Percentiles rank a stretch among this genome's conserved stretches.
These are phyloP conservation scores for Termitomyces heimii DNA, from an alignment of 768 basidiomycete genomes.

Conservation along the genomic window DNA sequence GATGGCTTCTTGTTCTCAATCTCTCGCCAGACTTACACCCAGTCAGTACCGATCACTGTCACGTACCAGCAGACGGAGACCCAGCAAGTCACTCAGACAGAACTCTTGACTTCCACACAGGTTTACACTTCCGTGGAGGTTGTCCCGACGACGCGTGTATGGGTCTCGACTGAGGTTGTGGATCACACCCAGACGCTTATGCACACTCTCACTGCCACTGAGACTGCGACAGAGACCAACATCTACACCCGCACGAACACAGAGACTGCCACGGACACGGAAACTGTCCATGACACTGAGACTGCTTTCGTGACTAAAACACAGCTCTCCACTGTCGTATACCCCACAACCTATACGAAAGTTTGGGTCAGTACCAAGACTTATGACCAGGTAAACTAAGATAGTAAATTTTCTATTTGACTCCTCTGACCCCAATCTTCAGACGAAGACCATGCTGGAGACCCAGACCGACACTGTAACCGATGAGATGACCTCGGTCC, in stretches of 20 bases:
- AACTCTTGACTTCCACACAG: conserved; percentile 35
- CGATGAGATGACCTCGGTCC: conserved; percentile 45
- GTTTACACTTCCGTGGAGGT: conserved; percentile 47
- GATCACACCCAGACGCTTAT: conserved; percentile 52
- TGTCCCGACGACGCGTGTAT: conserved; percentile 59
- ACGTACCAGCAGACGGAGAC: conserved; percentile 30
- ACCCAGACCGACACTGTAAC: conserved; percentile 45
- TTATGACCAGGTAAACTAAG: conserved; percentile 47
- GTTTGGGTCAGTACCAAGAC: conserved; percentile 49
- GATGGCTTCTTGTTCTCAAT: conserved; percentile 1
- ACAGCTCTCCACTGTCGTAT: conserved; percentile 42
- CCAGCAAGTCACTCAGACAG: conserved; percentile 30
- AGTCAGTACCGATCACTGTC: conserved; percentile 37
- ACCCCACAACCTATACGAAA: conserved; percentile 53
- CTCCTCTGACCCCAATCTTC: neutral
- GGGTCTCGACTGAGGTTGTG: conserved; percentile 60
- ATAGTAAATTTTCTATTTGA: neutral
- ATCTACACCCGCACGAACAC: conserved; percentile 47
- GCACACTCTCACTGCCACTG: conserved; percentile 57
- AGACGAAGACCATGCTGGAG: conserved; percentile 55
- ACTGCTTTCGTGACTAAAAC: conserved; percentile 54
- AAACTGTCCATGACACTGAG: conserved; percentile 44
- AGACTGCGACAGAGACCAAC: conserved; percentile 51
- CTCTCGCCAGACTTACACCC: conserved; percentile 14
- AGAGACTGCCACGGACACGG: conserved; percentile 40